phyloP scores from a whole-genome alignment of 129 eudicot species.

The Heracleum sosnowskyi region DNA sequence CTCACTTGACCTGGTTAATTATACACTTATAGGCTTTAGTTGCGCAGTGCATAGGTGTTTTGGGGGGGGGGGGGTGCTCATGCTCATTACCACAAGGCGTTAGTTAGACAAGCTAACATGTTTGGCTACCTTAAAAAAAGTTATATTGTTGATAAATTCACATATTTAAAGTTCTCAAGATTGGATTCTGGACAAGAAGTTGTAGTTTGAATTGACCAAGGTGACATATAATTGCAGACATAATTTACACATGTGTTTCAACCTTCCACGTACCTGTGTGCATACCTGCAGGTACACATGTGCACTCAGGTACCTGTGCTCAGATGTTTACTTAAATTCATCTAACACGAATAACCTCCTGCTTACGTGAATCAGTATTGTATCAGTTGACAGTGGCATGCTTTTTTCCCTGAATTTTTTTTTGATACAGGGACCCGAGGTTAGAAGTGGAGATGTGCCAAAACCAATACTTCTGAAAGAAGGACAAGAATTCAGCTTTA shows the following conservation, averaged over 20 bases:
- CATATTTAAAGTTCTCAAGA: neutral
- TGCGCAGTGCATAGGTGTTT: neutral
- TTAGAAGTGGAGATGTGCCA: slow-evolving; percentile 96
- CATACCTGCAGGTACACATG: neutral
- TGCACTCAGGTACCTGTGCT: neutral
- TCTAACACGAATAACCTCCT: neutral
- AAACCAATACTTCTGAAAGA: slow-evolving; percentile 74
- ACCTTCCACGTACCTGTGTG: neutral
- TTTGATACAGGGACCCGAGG: slow-evolving; percentile 87
- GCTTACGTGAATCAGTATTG: neutral
- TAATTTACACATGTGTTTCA: neutral
- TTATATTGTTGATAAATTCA: neutral
- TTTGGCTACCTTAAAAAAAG: neutral
- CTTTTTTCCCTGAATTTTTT: neutral
- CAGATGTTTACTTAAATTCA: neutral
- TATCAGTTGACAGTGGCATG: neutral
- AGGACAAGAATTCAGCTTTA: slow-evolving; percentile 90
- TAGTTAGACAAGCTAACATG: neutral
- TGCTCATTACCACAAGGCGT: neutral
- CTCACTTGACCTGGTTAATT: neutral
- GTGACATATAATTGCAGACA: neutral
- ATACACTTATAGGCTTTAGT: neutral
- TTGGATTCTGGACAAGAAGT: neutral
- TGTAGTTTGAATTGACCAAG: neutral
- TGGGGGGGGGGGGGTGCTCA: neutral